Base-by-base conservation (phyloP, 2,329 filamentous ascomycete genomes). In the Lachnum nothofagi region DNA sequence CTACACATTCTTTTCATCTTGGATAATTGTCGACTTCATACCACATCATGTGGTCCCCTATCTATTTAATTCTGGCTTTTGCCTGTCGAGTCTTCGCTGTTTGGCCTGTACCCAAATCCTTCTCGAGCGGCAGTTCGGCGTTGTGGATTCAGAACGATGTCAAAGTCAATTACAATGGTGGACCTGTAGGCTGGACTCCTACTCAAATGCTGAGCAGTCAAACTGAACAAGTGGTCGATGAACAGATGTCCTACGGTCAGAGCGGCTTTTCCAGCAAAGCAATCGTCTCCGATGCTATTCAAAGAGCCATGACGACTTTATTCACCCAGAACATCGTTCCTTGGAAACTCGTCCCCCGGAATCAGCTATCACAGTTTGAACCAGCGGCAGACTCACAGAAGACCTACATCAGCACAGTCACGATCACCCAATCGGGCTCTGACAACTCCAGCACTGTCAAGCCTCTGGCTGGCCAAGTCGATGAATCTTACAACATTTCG, bases 401-500 rank as follows among this genome's bases (percentile, higher is more conserved):
- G 58, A 73, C 65, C 3, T 76, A 70, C 56, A 72, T 93, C 59
- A 75, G 68, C 37, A 72, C 70, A n/a, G 72, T 93, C 39, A 65
- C 70, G 16, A 80, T 93, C 55, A 71, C 71, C 12, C 81, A 89
- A 63, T 82, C 77, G 4, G 67, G 66, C 17, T 59, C 72, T 7
- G 80, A 87, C 57, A 67, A 72, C 4, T 53, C 66, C 7, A 70
- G 72, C 45, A 74, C 79, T 20, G 78, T 79, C 60, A 85, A 80
- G 62, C 78, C 85, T 8, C 67, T 77, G 3, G 77, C 76, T 19
- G 83, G 80, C 29, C 72, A 79, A 35, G 75, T 87, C 12, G 85
- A 91, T 62, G 88, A 93, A 67, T 86, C 84, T 1, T 94, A 94
- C 69, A 78, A 72, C 22, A 70, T 94, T 23, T 75, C 72, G 1